These are phyloP conservation scores for Lactarius trivialis DNA, from an alignment of 768 basidiomycete species.

Conservation along the genomic window DNA sequence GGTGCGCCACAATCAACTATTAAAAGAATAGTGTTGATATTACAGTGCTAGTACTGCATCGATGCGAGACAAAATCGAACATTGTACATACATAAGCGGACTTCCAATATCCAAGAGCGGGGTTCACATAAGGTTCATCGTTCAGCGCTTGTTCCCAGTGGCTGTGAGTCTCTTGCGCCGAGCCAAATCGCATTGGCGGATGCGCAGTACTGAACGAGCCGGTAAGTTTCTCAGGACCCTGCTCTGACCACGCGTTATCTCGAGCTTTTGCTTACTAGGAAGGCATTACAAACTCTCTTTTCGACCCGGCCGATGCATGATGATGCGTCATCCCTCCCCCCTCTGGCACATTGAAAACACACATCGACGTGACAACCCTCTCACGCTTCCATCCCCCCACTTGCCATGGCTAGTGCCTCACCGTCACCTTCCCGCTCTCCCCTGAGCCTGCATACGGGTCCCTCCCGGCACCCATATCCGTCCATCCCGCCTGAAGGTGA, in stretches of 20 bases:
- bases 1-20: neutral
- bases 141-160: too few species aligned
- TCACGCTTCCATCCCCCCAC: neutral
- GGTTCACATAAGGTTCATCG: too few species aligned
- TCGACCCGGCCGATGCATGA: too few species aligned
- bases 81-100: neutral
- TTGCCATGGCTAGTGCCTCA: conserved; percentile 4
- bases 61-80: neutral
- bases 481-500: conserved; percentile 41
- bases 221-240: too few species aligned
- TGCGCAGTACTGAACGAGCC: too few species aligned
- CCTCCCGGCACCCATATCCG: conserved; percentile 25
- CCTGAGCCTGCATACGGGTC: conserved; percentile 13
- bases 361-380: neutral
- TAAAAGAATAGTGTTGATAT: neutral
- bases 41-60: neutral
- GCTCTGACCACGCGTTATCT: too few species aligned
- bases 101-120: too few species aligned
- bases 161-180: too few species aligned
- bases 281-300: too few species aligned
- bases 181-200: too few species aligned
- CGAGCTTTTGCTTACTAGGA: too few species aligned
- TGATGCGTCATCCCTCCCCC: neutral
- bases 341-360: too few species aligned
- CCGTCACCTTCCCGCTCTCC: conserved; percentile 12